A percentile compares a stretch with the other conserved stretches of the same genome.
Conservation (phyloP, 371 early-diverging fungal species). For the Saksenaea oblongispora region DNA sequence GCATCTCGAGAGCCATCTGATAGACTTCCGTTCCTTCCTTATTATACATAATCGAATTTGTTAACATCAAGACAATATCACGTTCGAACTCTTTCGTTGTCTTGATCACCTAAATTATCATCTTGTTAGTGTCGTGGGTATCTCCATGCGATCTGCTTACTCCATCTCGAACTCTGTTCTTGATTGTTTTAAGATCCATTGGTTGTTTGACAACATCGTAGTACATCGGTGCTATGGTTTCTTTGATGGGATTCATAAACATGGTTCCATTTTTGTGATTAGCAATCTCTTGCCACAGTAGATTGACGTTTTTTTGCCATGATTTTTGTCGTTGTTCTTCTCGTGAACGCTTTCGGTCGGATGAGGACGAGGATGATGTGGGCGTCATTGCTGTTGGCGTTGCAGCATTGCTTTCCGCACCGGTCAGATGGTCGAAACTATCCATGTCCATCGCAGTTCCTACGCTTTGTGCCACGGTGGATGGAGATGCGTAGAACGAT, state of each 20-base stretch:
- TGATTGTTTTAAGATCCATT: constrained; percentile 83
- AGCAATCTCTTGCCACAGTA: constrained; percentile 83
- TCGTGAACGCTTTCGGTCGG: constrained; percentile 5
- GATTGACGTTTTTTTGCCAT: constrained; percentile 71
- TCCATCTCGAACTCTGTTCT: constrained; percentile 82
- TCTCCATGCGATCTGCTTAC: constrained; percentile 38
- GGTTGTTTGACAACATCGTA: constrained; percentile 77
- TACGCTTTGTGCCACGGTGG: neutral
- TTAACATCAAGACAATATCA: constrained; percentile 84
- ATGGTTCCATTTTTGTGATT: constrained; percentile 87
- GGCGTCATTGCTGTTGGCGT: constrained; percentile 8
- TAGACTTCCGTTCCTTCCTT: constrained; percentile 82
- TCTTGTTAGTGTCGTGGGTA: neutral
- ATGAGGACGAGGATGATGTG: neutral
- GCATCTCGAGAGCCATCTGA: constrained; percentile 81
- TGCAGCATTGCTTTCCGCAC: constrained; percentile 1
- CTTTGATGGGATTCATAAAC: constrained; percentile 82
- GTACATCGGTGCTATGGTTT: constrained; percentile 76
- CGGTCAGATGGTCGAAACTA: neutral
- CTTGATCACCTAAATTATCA: constrained; percentile 58
- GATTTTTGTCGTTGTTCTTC: constrained; percentile 46
- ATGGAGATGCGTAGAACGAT: neutral
- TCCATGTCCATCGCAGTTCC: neutral
- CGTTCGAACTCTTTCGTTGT: constrained; percentile 85
- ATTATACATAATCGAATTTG: constrained; percentile 89